phyloP scores from a whole-genome alignment of 2,329 filamentous ascomycete species.

The Knoxdaviesia capensis region DNA sequence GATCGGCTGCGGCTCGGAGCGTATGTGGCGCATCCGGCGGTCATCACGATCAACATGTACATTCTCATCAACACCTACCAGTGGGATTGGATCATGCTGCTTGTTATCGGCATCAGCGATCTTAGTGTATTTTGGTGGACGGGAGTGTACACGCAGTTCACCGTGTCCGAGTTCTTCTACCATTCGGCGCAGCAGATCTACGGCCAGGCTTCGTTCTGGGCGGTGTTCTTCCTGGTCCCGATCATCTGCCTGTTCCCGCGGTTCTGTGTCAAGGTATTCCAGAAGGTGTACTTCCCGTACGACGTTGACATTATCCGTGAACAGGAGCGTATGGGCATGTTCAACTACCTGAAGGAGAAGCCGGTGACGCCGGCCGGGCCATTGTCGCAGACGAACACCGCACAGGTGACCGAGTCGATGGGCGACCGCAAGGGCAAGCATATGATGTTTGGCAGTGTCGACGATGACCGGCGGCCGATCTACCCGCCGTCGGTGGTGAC shows the following conservation, averaged over 20 bases:
- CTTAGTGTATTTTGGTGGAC: conserved; percentile 92
- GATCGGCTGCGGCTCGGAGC: conserved; percentile 73
- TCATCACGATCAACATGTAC: conserved; percentile 83
- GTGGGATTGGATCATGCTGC: conserved; percentile 90
- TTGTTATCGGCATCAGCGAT: conserved; percentile 66
- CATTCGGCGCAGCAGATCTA: conserved; percentile 63
- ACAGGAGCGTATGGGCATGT: conserved; percentile 67
- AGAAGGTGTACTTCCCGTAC: conserved; percentile 85
- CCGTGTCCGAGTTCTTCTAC: conserved; percentile 41
- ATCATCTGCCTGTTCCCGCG: conserved; percentile 72
- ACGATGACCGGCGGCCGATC: conserved; percentile 80
- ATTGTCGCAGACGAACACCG: background rate
- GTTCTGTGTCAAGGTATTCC: conserved; percentile 67
- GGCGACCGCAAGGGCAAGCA: conserved; percentile 31
- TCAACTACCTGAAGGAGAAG: conserved; percentile 40
- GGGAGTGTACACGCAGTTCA: conserved; percentile 49
- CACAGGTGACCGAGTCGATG: conserved; percentile 6
- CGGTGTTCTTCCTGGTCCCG: conserved; percentile 56
- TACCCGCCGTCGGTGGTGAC: conserved; percentile 84
- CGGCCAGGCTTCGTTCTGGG: conserved; percentile 70
- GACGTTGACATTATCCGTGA: conserved; percentile 94
- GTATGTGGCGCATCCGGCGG: conserved; percentile 66
- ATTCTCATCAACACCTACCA: conserved; percentile 91
- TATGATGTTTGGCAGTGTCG: conserved; percentile 40
- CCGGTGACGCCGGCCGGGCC: conserved; percentile 12